Evolutionary conservation across 23 red algal genomes (phyloP).

Genomic region (Gracilaria gracilis): DNA sequence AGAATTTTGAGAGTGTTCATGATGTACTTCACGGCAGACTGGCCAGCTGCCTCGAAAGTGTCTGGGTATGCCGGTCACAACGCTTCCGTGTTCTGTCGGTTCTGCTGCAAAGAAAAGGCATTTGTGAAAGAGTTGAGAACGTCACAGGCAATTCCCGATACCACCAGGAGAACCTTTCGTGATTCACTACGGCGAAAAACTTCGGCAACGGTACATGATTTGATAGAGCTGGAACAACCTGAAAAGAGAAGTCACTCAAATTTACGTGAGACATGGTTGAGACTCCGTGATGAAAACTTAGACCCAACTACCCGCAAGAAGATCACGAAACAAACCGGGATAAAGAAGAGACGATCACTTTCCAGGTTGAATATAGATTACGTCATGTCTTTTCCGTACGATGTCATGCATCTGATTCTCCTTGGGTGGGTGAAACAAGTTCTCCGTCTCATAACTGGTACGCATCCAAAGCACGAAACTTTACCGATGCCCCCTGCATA

Average conservation of each 20-base stretch:
- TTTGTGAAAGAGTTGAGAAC: background rate
- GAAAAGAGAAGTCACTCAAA: too few relatives aligned
- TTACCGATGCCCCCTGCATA: background rate
- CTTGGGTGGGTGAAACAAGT: background rate
- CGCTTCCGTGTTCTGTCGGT: background rate
- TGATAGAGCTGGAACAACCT: too few relatives aligned
- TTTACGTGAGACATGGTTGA: too few relatives aligned
- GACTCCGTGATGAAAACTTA: background rate
- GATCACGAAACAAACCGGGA: background rate
- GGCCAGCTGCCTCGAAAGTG: background rate
- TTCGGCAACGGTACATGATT: too few relatives aligned
- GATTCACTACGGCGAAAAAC: background rate
- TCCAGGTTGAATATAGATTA: background rate
- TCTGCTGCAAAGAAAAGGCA: background rate
- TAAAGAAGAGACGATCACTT: background rate
- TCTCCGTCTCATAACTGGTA: background rate
- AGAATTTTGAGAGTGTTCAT: background rate
- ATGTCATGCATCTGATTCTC: conserved; percentile 4
- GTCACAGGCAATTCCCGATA: background rate
- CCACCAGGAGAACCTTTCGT: too few relatives aligned
- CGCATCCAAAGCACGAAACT: background rate
- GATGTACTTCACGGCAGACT: background rate
- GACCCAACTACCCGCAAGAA: background rate
- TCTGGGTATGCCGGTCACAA: background rate
- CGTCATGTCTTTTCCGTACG: background rate